Base-by-base conservation (phyloP, 257 asterid genomes). In the Ballota nigra region DNA sequence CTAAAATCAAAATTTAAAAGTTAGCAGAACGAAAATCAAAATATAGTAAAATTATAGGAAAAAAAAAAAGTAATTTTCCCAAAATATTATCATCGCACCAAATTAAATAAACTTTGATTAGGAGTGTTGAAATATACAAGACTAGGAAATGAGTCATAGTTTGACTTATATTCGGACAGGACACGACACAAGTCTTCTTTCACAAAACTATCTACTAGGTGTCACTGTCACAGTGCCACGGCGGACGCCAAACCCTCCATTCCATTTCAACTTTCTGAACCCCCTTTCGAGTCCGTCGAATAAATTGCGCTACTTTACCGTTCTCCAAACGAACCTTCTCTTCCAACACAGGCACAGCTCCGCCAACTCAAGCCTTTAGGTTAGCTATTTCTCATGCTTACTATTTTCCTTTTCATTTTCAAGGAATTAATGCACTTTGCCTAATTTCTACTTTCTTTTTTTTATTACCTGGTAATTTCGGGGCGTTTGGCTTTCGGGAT, bases 161-260 rank as follows among this genome's bases (percentile, higher is more conserved):
- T 51, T 53, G 78, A 73, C 72, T 19, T 52, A 22, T 68, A 71
- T 33, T 70, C 29, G 68, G 65, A 23, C 65, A 31, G 43, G 70
- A 68, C 70, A 68, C 9, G 47, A 77, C 43, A 53, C 68, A 22
- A 26, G 64, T 58, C 53, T 6, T 11, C 15, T 20, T 28, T 18
- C n/a, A 19, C 11, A 66, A 40, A 43, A 38, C 23, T 13, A 55
- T 7, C 33, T 29, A 57, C 28, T 19, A 71, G 70, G 70, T 63
- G 85, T 82, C 81, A 31, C 19, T 75, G 64, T 80, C 82, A 55
- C 68, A 49, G 69, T 84, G 85, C 87, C 82, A 74, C 87, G 77
- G 81, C 97, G 97, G 97, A 91, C 88, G 72, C 84, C 84, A 91
- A 81, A 77, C 70, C 29, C 53, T 62, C 6, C 18, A 76, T 83